phyloP scores from a whole-genome alignment of 164 flowering plant species.

The Platanus orientalis region DNA sequence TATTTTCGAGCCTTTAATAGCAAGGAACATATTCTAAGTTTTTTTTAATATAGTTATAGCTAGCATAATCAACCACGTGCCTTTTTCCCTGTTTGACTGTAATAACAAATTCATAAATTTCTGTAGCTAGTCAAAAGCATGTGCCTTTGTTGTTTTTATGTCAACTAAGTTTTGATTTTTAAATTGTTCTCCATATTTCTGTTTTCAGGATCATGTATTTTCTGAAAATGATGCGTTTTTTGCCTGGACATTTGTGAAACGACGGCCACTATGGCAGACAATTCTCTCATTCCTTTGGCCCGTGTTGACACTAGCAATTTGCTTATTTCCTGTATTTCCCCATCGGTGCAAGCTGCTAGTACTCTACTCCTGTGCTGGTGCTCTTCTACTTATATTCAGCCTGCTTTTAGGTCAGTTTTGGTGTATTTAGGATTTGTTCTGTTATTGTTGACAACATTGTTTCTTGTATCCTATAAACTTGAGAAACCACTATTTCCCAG shows the following conservation, averaged over 20 bases:
- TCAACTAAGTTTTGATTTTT: background rate
- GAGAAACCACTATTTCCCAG: background rate
- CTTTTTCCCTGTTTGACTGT: no score
- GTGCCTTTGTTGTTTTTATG: background rate
- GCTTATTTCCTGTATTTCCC: slow-evolving; percentile 98
- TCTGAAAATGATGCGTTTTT: slow-evolving; percentile 96
- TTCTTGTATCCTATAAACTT: background rate
- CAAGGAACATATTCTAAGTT: background rate
- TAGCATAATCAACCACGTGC: background rate
- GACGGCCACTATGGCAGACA: slow-evolving; percentile 92
- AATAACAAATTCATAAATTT: no score
- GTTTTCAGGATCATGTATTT: slow-evolving; percentile 73
- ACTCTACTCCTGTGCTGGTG: slow-evolving; percentile 85
- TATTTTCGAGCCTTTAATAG: background rate
- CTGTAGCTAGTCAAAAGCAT: background rate
- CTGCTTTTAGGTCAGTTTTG: slow-evolving; percentile 61
- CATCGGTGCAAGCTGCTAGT: slow-evolving; percentile 77
- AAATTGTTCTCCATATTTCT: no score
- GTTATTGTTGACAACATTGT: background rate
- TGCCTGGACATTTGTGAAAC: slow-evolving; percentile 89
- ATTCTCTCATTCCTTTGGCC: slow-evolving; percentile 94
- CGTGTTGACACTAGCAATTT: slow-evolving; percentile 89
- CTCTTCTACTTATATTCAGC: slow-evolving; percentile 64
- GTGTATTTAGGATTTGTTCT: background rate
- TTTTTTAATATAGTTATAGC: background rate